Conservation (phyloP, 441 rosid species). For the Erysimum pusillum region DNA sequence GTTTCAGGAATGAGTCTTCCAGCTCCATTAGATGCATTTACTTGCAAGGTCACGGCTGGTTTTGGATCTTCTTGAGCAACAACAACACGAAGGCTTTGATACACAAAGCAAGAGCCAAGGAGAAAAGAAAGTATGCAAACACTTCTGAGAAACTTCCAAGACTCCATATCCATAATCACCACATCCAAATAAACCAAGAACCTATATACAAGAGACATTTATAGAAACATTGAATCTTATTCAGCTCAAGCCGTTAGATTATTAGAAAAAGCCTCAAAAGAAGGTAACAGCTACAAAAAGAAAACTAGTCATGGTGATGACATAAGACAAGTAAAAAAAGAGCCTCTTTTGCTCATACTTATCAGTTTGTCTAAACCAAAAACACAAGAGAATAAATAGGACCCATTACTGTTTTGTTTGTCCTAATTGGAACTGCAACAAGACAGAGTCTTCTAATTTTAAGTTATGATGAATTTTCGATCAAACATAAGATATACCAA, state of each 20-base stretch:
- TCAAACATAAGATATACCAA: conserved; percentile 23
- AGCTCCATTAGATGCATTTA: conserved; percentile 62
- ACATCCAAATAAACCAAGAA: conserved; percentile 46
- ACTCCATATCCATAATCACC: conserved; percentile 48
- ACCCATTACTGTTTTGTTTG: conserved; percentile 20
- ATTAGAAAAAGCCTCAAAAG: not conserved
- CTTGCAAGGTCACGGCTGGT: conserved; percentile 52
- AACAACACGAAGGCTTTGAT: conserved; percentile 53
- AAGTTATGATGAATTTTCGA: not conserved
- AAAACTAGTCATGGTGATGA: conserved; percentile 3
- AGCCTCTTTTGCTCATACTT: conserved; percentile 16
- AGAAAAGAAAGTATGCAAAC: conserved; percentile 51
- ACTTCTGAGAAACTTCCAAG: conserved; percentile 39
- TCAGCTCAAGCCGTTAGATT: conserved; percentile 10
- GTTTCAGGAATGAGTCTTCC: conserved; percentile 68
- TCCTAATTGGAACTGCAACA: conserved; percentile 19
- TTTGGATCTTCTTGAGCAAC: conserved; percentile 49
- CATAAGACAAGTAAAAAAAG: conserved; percentile 16
- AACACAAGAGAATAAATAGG: not conserved
- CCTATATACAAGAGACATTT: conserved; percentile 34
- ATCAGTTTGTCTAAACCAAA: conserved; percentile 25
- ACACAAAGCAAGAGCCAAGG: conserved; percentile 47
- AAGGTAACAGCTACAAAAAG: conserved; percentile 17
- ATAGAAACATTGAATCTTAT: conserved; percentile 21
- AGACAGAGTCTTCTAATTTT: not conserved